Conservation (phyloP, 352 stramenopile species). For the Pythium phragmiticola region DNA sequence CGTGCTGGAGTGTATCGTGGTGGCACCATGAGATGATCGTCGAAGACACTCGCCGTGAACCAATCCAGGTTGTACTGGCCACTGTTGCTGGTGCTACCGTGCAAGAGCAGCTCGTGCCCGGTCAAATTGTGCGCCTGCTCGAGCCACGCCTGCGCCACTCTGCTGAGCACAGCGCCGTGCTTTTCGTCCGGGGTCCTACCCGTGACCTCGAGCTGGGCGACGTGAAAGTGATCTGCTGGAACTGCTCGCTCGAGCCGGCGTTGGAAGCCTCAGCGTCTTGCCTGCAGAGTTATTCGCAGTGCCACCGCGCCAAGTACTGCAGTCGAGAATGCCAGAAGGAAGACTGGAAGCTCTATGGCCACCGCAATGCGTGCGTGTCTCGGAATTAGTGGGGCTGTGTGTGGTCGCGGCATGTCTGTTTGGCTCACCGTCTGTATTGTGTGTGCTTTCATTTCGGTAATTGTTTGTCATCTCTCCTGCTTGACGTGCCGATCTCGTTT, state of each 20-base stretch:
- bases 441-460: no score
- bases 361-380: background rate
- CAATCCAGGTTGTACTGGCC: background rate
- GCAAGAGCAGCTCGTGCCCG: background rate
- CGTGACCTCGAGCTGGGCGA: background rate
- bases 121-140: background rate
- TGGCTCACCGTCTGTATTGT: no score
- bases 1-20: background rate
- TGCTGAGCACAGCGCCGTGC: background rate
- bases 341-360: slow-evolving; percentile 2
- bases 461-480: no score
- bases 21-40: background rate
- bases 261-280: no score
- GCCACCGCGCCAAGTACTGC: slow-evolving; percentile 1
- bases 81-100: background rate
- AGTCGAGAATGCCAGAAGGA: slow-evolving; percentile 2
- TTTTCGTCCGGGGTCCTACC: background rate
- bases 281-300: background rate
- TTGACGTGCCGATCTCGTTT: no score
- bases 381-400: background rate
- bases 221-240: background rate
- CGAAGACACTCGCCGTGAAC: background rate
- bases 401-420: no score
- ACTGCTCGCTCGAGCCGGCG: background rate
- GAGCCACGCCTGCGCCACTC: background rate